Conservation (phyloP, 495 filamentous ascomycete genomes). For the Daldinia vernicosa region DNA sequence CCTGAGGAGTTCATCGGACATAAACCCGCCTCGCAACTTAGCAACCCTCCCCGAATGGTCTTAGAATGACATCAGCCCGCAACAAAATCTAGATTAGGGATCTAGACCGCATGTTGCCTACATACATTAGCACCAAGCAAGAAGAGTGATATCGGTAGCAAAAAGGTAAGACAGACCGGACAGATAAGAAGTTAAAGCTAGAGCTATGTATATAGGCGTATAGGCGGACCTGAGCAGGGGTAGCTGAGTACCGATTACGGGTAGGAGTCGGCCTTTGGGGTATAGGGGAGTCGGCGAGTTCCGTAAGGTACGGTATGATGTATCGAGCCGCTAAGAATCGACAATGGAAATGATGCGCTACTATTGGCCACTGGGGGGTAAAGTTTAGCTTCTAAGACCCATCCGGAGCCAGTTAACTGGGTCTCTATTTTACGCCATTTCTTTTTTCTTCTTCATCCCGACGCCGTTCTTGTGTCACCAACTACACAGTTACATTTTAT, state of each 20-base stretch:
- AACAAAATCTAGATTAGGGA: background rate
- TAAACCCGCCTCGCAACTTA: background rate
- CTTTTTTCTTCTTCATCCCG: conserved; percentile 6
- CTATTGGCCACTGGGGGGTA: conserved; percentile 10
- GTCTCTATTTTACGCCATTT: conserved; percentile 22
- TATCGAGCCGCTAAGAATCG: conserved; percentile 31
- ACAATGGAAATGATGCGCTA: background rate
- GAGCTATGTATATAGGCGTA: background rate
- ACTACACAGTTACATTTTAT: background rate
- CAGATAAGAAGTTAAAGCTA: conserved; percentile 9
- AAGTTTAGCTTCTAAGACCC: conserved; percentile 18
- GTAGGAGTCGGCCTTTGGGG: conserved; percentile 29
- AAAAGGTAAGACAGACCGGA: background rate
- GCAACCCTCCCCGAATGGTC: background rate
- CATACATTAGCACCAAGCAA: conserved; percentile 4
- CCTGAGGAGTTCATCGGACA: background rate
- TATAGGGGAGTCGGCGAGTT: conserved; percentile 38
- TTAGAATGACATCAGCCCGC: background rate
- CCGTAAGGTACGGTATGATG: conserved; percentile 30
- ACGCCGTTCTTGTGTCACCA: conserved; percentile 3
- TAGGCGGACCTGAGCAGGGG: background rate
- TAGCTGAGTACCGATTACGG: conserved; percentile 32
- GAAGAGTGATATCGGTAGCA: background rate
- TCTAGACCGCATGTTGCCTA: conserved; percentile 9
- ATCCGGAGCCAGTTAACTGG: conserved; percentile 33